Conservation (phyloP, 768 basidiomycete species). For the Podaxis rugospora region DNA sequence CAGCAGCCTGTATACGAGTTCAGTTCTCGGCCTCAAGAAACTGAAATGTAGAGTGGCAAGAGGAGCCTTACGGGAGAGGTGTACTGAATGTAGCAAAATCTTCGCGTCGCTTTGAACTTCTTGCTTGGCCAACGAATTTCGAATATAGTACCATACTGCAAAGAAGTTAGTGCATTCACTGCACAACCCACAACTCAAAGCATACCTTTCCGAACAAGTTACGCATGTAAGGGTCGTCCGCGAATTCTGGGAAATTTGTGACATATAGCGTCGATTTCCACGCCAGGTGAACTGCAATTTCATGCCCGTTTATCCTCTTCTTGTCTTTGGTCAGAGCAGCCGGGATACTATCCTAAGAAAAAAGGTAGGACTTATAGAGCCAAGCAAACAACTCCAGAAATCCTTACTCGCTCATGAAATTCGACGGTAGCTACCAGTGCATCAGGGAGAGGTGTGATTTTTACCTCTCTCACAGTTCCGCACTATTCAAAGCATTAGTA, state of each 20-base stretch:
- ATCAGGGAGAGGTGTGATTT: conserved; percentile 58
- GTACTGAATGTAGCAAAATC: conserved; percentile 95
- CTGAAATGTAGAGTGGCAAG: background rate
- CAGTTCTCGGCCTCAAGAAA: background rate
- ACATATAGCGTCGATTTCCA: conserved; percentile 95
- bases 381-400: conserved; percentile 2
- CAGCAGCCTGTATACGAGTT: conserved; percentile 43
- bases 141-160: conserved; percentile 84
- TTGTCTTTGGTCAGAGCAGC: conserved; percentile 93
- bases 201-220: conserved; percentile 74
- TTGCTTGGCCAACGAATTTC: conserved; percentile 98
- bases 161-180: background rate
- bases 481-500: conserved; percentile 48
- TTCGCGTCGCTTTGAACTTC: conserved; percentile 85
- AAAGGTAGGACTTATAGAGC: background rate
- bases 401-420: conserved; percentile 60
- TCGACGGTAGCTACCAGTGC: conserved; percentile 82
- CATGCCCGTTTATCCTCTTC: conserved; percentile 71
- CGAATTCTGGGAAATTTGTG: conserved; percentile 88
- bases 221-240: conserved; percentile 74
- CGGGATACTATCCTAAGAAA: conserved; percentile 68
- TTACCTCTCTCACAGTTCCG: conserved; percentile 81
- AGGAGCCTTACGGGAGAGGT: conserved; percentile 66
- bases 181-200: background rate
- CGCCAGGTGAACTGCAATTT: conserved; percentile 82